Conservation (phyloP, 2,329 filamentous ascomycete species). For the Pseudonectria buxi region DNA sequence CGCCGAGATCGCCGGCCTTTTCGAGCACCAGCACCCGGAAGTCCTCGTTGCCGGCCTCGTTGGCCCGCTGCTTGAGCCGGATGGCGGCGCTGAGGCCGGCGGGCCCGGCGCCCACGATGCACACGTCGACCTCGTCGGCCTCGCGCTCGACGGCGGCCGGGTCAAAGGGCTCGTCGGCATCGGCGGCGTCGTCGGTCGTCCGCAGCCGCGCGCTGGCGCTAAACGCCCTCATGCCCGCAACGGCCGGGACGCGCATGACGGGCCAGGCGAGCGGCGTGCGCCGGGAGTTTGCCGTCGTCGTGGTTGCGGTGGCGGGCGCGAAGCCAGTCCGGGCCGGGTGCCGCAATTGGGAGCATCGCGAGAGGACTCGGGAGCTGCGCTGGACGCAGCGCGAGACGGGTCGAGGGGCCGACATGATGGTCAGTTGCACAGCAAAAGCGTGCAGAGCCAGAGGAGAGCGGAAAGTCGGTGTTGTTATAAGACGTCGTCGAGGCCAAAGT, state of each 20-base stretch:
- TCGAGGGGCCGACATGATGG: constrained; percentile 28
- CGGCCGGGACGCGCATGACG: constrained; percentile 13
- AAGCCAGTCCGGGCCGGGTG: constrained; percentile 18
- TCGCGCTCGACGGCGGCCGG: constrained; percentile 71
- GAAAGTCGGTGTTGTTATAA: too few species aligned
- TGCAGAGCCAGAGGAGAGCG: too few species aligned
- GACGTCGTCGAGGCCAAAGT: constrained; percentile 5
- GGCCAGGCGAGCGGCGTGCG: constrained; percentile 12
- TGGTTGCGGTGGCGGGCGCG: constrained; percentile 16
- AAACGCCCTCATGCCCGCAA: constrained; percentile 27
- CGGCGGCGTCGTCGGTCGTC: constrained; percentile 20
- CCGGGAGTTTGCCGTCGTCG: constrained; percentile 6
- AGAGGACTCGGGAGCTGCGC: constrained; percentile 29
- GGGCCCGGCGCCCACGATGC: constrained; percentile 93
- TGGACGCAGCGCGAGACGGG: constrained; percentile 34
- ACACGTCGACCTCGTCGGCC: constrained; percentile 89
- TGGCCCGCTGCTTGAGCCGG: constrained; percentile 89
- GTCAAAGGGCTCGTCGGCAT: constrained; percentile 57
- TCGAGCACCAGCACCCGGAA: constrained; percentile 90
- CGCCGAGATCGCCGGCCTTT: constrained; percentile 90
- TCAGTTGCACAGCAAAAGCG: too few species aligned
- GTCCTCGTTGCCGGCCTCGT: constrained; percentile 89
- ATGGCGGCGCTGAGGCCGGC: constrained; percentile 91
- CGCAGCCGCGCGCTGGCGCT: constrained; percentile 26
- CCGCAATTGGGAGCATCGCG: constrained; percentile 20